Conservation (phyloP, 345 rosid species). For the Arabis alpina region DNA sequence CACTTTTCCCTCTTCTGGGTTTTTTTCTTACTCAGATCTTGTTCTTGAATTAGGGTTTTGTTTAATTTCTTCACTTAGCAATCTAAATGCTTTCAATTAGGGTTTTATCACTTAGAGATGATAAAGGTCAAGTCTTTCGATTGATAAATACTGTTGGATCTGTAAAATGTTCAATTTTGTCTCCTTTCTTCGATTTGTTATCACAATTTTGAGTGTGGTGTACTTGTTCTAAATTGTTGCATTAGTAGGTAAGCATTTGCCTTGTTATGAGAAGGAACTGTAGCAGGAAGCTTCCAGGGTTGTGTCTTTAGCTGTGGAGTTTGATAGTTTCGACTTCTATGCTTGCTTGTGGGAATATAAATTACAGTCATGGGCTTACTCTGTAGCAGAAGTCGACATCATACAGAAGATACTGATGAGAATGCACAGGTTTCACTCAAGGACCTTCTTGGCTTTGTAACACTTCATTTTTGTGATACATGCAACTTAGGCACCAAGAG, state of each 20-base stretch:
- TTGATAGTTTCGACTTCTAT: too few relatives aligned
- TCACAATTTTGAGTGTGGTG: not conserved
- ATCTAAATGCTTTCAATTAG: too few relatives aligned
- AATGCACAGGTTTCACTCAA: constrained; percentile 64
- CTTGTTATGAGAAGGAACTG: constrained; percentile 31
- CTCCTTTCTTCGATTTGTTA: not conserved
- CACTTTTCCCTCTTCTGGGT: constrained; percentile 17
- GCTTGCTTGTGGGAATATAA: constrained; percentile 12
- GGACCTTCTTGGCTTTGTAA: not conserved
- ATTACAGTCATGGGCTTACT: constrained; percentile 73
- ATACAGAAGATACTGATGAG: constrained; percentile 76
- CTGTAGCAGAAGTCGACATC: constrained; percentile 74
- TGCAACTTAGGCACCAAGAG: constrained; percentile 2
- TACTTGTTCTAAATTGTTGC: too few relatives aligned
- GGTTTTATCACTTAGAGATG: not conserved
- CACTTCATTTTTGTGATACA: constrained; percentile 1
- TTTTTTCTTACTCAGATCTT: constrained; percentile 43
- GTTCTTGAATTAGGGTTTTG: constrained; percentile 28
- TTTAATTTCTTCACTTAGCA: too few relatives aligned
- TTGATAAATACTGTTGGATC: not conserved
- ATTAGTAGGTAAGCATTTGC: not conserved
- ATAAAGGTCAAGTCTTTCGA: not conserved
- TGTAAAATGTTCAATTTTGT: not conserved
- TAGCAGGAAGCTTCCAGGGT: constrained; percentile 34
- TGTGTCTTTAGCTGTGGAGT: constrained; percentile 21